phyloP scores from a whole-genome alignment of 768 basidiomycete species.

The Hericium rajendrae region DNA sequence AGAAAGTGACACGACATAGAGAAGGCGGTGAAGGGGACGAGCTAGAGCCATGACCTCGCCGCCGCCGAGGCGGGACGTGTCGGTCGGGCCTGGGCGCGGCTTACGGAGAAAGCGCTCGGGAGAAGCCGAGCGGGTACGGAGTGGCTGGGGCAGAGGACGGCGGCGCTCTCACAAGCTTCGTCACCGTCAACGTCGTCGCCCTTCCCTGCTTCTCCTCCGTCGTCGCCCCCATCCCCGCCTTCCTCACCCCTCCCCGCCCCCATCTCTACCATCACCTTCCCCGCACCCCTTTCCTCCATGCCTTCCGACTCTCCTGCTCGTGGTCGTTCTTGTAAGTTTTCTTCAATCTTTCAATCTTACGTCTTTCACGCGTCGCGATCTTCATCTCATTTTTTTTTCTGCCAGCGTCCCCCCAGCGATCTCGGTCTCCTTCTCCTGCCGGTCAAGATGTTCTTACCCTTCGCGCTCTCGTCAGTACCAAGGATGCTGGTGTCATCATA shows the following conservation, averaged over 20 bases:
- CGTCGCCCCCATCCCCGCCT: constrained; percentile 21
- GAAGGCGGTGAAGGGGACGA: no score
- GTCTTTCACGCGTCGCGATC: constrained; percentile 11
- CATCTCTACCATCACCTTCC: constrained; percentile 23
- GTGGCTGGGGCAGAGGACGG: background rate
- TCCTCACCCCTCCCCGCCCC: constrained; percentile 18
- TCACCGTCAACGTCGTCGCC: constrained; percentile 4
- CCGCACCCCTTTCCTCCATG: constrained; percentile 35
- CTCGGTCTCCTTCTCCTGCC: constrained; percentile 67
- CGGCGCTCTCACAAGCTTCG: constrained; percentile 1
- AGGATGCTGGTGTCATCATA: constrained; percentile 96
- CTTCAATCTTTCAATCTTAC: constrained; percentile 1
- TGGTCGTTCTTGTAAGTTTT: constrained; percentile 42
- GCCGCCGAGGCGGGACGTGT: no score
- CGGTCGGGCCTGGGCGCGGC: no score
- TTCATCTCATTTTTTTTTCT: constrained; percentile 10
- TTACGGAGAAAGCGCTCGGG: background rate
- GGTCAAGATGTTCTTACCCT: constrained; percentile 75
- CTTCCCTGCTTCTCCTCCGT: constrained; percentile 9
- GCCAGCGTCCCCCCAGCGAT: constrained; percentile 52
- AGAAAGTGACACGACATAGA: no score
- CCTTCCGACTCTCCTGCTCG: constrained; percentile 51
- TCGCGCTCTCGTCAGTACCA: constrained; percentile 91
- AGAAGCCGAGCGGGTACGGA: background rate
- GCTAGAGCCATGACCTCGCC: no score